Base-by-base conservation (phyloP, 2,329 filamentous ascomycete genomes). In the Mollisia scopiformis region DNA sequence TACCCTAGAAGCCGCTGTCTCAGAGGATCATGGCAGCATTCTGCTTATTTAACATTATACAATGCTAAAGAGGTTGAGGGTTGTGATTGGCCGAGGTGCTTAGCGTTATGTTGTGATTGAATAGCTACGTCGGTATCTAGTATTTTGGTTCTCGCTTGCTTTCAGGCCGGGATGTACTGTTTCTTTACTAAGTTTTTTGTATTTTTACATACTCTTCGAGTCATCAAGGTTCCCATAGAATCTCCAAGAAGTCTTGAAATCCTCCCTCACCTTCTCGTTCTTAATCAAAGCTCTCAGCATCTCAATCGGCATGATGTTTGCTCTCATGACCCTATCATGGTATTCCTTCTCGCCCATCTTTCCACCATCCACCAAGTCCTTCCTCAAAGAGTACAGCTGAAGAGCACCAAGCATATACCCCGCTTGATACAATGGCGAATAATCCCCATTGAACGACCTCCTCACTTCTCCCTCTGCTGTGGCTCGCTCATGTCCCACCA, bases 381-480 rank as follows among this genome's bases (percentile, higher is more conserved):
- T 73, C 1, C 84, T 73, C 61, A 88, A 68, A 4, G 75, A 73
- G 68, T 80, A 79, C 10, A 87, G 68, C 69, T 87, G 84, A 67
- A 88, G 70, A 0, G 84, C 84, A 0, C 85, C 84, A 1, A 87
- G 73, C 78, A 87, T 82, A 68, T 87, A 87, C 0, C 80, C 84
- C 0, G 81, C 82, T 70, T 87, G 84, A 64, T 87, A 87, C 6
- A 87, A 68, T 1, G 85, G 84, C 1, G 78, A 73, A 69, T 87
- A 87, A 16, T 83, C 79, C 1, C 83, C 84, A 61, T 78, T 80
- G 31, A 87, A 78, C 14, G 81, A 84, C 27, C 85, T 73, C 16
- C 84, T 76, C 0, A 88, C 84, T 70, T 87, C 85, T 1, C 83
- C 85, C 69, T 87, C 84, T 0, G 85, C 85, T 2, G 82, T 86